Conservation (phyloP, 441 rosid species). For the Populus hybrid region DNA sequence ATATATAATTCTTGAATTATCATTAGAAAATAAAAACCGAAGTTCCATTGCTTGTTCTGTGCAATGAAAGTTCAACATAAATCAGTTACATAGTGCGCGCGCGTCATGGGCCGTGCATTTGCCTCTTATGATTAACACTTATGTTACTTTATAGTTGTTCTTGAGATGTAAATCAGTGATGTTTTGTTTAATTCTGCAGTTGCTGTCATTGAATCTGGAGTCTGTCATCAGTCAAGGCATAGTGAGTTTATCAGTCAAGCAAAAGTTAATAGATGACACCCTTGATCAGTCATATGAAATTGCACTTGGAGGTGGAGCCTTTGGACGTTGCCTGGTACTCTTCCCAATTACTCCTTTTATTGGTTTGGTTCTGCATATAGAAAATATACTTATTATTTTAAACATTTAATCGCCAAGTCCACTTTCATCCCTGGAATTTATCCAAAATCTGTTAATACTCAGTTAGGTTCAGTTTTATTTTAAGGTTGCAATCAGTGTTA, state of each 20-base stretch:
- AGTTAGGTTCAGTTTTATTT: not conserved
- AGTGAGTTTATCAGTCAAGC: constrained; percentile 46
- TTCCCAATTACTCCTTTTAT: not conserved
- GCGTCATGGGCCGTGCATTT: too few relatives aligned
- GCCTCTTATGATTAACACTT: not conserved
- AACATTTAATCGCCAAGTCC: not conserved
- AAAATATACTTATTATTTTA: not conserved
- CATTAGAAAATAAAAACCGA: not conserved
- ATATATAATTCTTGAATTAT: not conserved
- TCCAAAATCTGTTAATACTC: not conserved
- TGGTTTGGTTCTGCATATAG: not conserved
- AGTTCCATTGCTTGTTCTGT: too few relatives aligned
- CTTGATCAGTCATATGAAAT: constrained; percentile 54
- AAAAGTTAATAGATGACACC: constrained; percentile 41
- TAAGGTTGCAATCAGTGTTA: not conserved
- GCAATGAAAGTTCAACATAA: too few relatives aligned
- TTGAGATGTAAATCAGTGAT: not conserved
- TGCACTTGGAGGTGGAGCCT: constrained; percentile 56
- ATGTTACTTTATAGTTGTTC: not conserved
- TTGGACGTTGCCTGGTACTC: constrained; percentile 53
- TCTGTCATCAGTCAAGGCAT: constrained; percentile 46
- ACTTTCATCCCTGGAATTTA: not conserved
- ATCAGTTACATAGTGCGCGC: too few relatives aligned
- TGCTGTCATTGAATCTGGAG: constrained; percentile 56
- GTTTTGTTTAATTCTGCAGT: constrained; percentile 25